These are phyloP conservation scores for Wickerhamiella hasegawae DNA, from an alignment of 805 yeast genomes.

Conservation along the genomic window DNA sequence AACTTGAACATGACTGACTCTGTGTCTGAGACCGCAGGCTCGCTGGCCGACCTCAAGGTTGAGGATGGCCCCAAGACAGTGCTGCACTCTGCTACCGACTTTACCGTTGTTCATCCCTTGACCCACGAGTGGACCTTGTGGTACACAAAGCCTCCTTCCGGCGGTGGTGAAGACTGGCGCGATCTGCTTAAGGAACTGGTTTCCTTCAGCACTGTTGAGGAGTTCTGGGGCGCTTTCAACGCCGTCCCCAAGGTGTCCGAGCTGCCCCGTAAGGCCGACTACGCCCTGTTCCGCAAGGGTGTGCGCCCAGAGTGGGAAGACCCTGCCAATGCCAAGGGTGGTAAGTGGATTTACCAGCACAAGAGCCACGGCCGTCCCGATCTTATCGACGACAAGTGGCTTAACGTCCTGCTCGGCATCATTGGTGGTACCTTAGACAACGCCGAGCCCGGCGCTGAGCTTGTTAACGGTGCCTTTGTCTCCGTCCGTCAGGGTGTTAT, in stretches of 20 bases:
- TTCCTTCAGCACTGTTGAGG: constrained; percentile 87
- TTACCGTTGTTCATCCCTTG: constrained; percentile 75
- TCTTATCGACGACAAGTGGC: constrained; percentile 81
- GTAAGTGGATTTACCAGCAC: constrained; percentile 80
- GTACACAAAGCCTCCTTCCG: constrained; percentile 89
- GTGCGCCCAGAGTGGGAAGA: constrained; percentile 99
- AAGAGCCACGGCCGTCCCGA: constrained; percentile 35
- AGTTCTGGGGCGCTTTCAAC: constrained; percentile 96
- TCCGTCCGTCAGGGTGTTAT: constrained; percentile 62
- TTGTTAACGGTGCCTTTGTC: constrained; percentile 87
- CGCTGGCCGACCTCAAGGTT: constrained; percentile 6
- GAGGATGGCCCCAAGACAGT: constrained; percentile 29
- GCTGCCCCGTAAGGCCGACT: constrained; percentile 82
- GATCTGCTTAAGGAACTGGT: constrained; percentile 82
- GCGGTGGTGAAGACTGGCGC: constrained; percentile 67
- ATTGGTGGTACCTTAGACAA: constrained; percentile 92
- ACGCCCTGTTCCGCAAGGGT: constrained; percentile 86
- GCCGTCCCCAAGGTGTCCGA: constrained; percentile 85
- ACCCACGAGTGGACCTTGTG: constrained; percentile 88
- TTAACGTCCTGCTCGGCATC: constrained; percentile 50
- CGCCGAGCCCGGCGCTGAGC: constrained; percentile 62
- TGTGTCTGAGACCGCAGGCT: constrained; percentile 15
- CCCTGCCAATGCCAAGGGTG: constrained; percentile 70
- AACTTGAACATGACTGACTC: not conserved
- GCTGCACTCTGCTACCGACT: constrained; percentile 34